These are phyloP conservation scores for Monosporascus cannonballus DNA, from an alignment of 2,329 filamentous ascomycete genomes.

Conservation along the genomic window DNA sequence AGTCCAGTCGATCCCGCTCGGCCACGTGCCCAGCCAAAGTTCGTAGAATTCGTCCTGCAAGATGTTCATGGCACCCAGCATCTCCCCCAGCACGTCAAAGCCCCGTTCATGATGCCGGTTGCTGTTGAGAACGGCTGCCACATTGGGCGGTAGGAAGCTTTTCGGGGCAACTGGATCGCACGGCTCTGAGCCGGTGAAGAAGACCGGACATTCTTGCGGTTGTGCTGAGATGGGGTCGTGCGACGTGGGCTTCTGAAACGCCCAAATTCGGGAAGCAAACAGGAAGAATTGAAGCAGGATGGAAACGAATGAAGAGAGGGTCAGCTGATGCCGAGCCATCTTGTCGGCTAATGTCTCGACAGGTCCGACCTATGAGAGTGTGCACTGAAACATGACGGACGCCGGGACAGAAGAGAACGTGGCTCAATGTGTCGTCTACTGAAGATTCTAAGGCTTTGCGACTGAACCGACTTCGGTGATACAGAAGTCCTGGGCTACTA, in stretches of 20 bases:
- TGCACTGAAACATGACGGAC: neutral
- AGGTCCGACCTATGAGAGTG: neutral
- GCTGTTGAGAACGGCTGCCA: slow-evolving; percentile 3
- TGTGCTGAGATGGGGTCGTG: neutral
- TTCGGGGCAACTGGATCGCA: slow-evolving; percentile 19
- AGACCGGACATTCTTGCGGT: slow-evolving; percentile 16
- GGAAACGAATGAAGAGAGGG: neutral
- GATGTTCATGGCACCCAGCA: slow-evolving; percentile 61
- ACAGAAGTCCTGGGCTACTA: too few species aligned
- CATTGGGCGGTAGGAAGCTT: slow-evolving; percentile 16
- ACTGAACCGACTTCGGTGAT: neutral
- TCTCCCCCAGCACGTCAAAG: slow-evolving; percentile 35
- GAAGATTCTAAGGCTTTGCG: too few species aligned
- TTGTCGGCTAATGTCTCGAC: neutral
- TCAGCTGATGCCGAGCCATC: neutral
- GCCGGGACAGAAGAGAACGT: neutral
- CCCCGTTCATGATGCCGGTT: slow-evolving; percentile 10
- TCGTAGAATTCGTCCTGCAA: slow-evolving; percentile 77
- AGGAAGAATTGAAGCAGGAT: neutral
- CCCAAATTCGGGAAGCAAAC: neutral
- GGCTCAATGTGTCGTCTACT: neutral
- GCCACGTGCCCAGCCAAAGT: slow-evolving; percentile 75
- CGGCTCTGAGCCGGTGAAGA: slow-evolving; percentile 10
- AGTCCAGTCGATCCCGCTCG: slow-evolving; percentile 87
- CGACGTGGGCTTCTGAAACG: neutral